A percentile compares a stretch with the other conserved stretches of the same genome.
Conservation (phyloP, 1,139 yeast genomes). For the Suhomyces chickasaworum region DNA sequence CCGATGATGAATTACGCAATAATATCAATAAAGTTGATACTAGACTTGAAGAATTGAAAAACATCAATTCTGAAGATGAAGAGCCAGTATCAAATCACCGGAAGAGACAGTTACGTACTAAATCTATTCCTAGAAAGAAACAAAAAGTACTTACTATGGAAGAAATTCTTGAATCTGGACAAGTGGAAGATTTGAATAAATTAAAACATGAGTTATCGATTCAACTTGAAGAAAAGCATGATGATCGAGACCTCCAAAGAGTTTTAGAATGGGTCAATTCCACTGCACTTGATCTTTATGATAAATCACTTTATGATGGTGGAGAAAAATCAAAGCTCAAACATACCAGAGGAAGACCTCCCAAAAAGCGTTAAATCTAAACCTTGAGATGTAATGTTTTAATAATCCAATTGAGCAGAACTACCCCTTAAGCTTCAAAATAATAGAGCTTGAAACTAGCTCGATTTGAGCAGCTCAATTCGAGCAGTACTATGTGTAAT, state of each 20-base stretch:
- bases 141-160: constrained; percentile 28
- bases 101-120: constrained; percentile 22
- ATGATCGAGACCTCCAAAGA: constrained; percentile 45
- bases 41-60: constrained; percentile 25
- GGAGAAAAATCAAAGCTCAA: constrained; percentile 41
- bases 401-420: no score
- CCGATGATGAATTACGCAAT: constrained; percentile 37
- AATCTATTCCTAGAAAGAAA: constrained; percentile 22
- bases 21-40: constrained; percentile 15
- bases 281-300: constrained; percentile 52
- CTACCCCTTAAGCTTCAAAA: no score
- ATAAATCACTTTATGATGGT: constrained; percentile 61
- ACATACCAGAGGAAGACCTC: constrained; percentile 14
- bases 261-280: constrained; percentile 66
- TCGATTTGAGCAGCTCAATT: no score
- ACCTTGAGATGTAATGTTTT: no score
- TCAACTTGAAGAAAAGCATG: constrained; percentile 32
- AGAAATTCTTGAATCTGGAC: constrained; percentile 34
- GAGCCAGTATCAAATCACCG: constrained; percentile 19
- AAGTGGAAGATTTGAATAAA: constrained; percentile 32
- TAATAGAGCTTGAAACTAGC: no score
- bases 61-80: constrained; percentile 25
- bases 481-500: constrained; percentile 4
- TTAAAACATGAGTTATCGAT: constrained; percentile 30
- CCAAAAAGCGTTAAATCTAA: constrained; percentile 4